phyloP scores from a whole-genome alignment of 768 basidiomycete species.

The Guyanaporus albipodus region DNA sequence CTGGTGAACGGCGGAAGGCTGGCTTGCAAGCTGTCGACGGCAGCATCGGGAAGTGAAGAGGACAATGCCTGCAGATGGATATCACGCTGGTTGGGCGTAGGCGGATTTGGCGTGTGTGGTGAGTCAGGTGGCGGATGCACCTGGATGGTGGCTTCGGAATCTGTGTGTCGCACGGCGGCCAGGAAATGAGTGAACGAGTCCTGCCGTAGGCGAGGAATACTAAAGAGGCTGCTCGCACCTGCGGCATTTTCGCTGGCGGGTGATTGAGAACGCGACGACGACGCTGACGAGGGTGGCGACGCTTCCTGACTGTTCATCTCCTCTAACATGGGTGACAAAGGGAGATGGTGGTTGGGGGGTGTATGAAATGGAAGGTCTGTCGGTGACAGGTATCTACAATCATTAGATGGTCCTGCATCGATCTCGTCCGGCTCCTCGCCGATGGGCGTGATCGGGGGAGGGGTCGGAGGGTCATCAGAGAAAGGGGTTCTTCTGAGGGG shows the following conservation, averaged over 20 bases:
- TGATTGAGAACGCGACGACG: slow-evolving; percentile 55
- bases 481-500: slow-evolving; percentile 57
- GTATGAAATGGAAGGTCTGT: slow-evolving; percentile 62
- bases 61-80: slow-evolving; percentile 70
- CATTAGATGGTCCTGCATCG: slow-evolving; percentile 48
- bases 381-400: slow-evolving; percentile 54
- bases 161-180: slow-evolving; percentile 56
- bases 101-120: slow-evolving; percentile 72
- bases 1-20: slow-evolving; percentile 38
- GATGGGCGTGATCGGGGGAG: slow-evolving; percentile 75
- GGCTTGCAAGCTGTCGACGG: slow-evolving; percentile 28
- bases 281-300: slow-evolving; percentile 23
- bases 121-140: slow-evolving; percentile 79
- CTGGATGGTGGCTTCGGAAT: slow-evolving; percentile 63
- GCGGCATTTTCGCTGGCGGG: slow-evolving; percentile 48
- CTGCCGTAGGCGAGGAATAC: slow-evolving; percentile 62
- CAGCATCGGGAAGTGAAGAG: slow-evolving; percentile 14
- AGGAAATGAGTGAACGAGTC: slow-evolving; percentile 65
- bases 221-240: slow-evolving; percentile 85
- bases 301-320: slow-evolving; percentile 21
- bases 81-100: slow-evolving; percentile 80
- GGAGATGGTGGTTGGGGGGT: slow-evolving; percentile 46
- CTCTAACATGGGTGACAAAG: slow-evolving; percentile 34
- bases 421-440: slow-evolving; percentile 56
- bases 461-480: slow-evolving; percentile 46